Base-by-base conservation (phyloP, 345 rosid genomes). In the Mercurialis annua region DNA sequence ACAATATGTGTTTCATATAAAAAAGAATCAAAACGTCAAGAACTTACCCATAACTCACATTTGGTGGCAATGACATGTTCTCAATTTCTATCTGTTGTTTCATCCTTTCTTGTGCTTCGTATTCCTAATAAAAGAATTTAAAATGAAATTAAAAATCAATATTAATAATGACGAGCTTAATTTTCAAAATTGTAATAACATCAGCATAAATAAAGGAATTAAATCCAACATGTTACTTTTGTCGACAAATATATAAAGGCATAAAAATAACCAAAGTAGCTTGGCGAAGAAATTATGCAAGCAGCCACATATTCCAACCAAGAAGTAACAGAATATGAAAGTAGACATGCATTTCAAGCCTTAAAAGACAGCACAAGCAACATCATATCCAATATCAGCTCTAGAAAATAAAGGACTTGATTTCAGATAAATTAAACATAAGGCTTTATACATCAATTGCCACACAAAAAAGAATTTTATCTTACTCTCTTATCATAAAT, bases 71-170 rank as follows among this genome's bases (percentile, higher is more conserved):
- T 36, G 88, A 74, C 72, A 81, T 76, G 52, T 86, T 85, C 61
- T 88, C 93, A 62, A 92, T 79, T 5, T 73, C 72, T 59, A 70
- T 65, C 72, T 85, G 90, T 70, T 85, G 97, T 77, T 82, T 91
- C 76, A 75, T 76, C 82, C 90, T 85, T 76, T 87, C 93, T 49
- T 85, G 83, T 73, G 81, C 81, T 84, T 94, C 97, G 79, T 82
- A 92, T 30, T 85, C 92, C 97, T 94, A 69, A 76, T 34, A 6
- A 20, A 40, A 54, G 16, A 42, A 60, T 7, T 34, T 31, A 48
- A 64, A 67, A 53, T 5, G 26, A 30, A 34, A 33, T 44, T 23
- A 23, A 34, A 48, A 38, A 59, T 7, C 24, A 21, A 60, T 12
- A 53, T 38, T 31, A 59, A 38, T 59, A 57, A 31, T 55, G n/a